Base-by-base conservation (phyloP, 371 early-diverging fungal genomes). In the Batkoa obscura region DNA sequence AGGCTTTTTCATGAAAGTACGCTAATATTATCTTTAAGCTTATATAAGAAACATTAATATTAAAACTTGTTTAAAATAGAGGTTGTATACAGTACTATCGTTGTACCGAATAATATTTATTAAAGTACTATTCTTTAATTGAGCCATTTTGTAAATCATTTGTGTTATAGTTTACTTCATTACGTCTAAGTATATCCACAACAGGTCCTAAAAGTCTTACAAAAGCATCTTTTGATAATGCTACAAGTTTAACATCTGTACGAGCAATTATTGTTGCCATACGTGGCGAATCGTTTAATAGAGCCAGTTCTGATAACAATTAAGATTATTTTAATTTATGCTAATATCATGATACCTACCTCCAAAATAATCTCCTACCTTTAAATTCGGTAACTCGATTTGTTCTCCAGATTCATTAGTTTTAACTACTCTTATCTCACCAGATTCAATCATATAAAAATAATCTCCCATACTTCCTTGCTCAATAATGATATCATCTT, bases 301-400 rank as follows among this genome's bases (percentile, higher is more conserved):
- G 71, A 2, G 95, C 91, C 50, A 96, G 74, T 70, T 96, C 97
- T 78, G 65, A 38, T 23, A 23, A 23, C 23, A 50, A 17, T 48
- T 39, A 30, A 4, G 12, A 31, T 43, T 47, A 52, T 30, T 6
- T 35, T 37, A 46, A 33, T 36, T 13, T 17, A 5, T 34, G 9
- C 33, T 23, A 42, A 31, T 38, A 59, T 2, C 33, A 43, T 23
- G 23, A 38, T 30, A 55, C 17, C 61, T 69, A 86, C 88, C 90
- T 72, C 97, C 97, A 78, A 96, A 96, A 64, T 96, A 96, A 48
- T 82, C 84, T 36, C 97, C 97, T 67, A 86, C 83, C 42, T 73
- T 72, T 58, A 86, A 65, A 34, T 78, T 73, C 56, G 81, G 81
- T 61, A 87, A 76, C 61, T 80, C 73, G 62, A 82, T 81, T 60